These are phyloP conservation scores for Saussurea involucrata DNA, from an alignment of 129 eudicot species.

Conservation along the genomic window DNA sequence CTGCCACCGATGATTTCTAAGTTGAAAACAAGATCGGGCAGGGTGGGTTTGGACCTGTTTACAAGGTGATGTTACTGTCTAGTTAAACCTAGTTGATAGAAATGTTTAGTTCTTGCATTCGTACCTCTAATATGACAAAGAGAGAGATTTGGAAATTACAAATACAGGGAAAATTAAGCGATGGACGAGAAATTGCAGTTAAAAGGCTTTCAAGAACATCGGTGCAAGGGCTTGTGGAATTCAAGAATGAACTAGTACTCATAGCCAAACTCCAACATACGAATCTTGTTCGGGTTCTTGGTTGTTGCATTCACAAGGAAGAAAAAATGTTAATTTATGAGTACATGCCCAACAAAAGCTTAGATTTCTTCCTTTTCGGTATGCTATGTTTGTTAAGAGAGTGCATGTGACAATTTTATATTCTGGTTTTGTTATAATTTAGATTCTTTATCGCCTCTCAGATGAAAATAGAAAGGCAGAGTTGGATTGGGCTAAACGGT, in stretches of 20 bases:
- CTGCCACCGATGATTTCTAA: conserved; percentile 35
- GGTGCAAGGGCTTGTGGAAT: conserved; percentile 44
- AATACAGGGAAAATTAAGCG: conserved; percentile 15
- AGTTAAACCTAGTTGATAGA: not conserved
- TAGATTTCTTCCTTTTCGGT: conserved; percentile 43
- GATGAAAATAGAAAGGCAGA: conserved; percentile 14
- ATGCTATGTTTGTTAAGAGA: not conserved
- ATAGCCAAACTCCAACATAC: conserved; percentile 46
- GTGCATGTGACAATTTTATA: not conserved
- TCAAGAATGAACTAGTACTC: conserved; percentile 40
- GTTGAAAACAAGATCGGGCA: conserved; percentile 39
- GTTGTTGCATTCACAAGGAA: conserved; percentile 33
- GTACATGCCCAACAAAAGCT: conserved; percentile 45
- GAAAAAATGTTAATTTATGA: conserved; percentile 46
- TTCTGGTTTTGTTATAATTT: not conserved
- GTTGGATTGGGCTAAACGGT: conserved; percentile 46
- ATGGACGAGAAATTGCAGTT: conserved; percentile 30
- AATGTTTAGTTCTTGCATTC: not conserved
- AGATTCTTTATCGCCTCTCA: not conserved
- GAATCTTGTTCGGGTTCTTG: conserved; percentile 39
- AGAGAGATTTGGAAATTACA: not conserved
- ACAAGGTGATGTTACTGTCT: conserved; percentile 20
- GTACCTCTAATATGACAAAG: not conserved
- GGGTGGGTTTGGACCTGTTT: conserved; percentile 62
- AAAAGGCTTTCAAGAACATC: conserved; percentile 46